Percentiles rank a stretch among this genome's conserved stretches.
These are phyloP conservation scores for Aspergillus cavernicola DNA, from an alignment of 495 filamentous ascomycete species.

Conservation along the genomic window DNA sequence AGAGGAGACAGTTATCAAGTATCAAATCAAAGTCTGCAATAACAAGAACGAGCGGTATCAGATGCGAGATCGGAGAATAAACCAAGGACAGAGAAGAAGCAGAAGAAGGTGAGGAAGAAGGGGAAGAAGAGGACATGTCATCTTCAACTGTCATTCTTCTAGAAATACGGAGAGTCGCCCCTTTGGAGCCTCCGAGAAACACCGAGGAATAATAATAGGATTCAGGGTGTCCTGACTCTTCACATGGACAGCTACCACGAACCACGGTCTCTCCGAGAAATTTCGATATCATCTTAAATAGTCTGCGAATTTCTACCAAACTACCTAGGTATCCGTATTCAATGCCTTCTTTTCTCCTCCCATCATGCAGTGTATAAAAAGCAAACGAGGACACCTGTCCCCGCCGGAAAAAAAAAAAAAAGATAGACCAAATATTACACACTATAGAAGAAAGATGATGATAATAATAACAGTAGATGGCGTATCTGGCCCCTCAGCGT, in stretches of 20 bases:
- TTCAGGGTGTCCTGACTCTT: conserved; percentile 6
- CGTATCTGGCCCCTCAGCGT: conserved; percentile 20
- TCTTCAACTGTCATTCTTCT: neutral
- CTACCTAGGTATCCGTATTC: neutral
- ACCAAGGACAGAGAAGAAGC: too few relatives aligned
- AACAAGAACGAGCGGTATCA: too few relatives aligned
- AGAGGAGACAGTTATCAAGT: too few relatives aligned
- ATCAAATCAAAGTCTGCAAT: too few relatives aligned
- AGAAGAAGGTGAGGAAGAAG: too few relatives aligned
- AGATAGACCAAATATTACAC: conserved; percentile 17
- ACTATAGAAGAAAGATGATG: conserved; percentile 21
- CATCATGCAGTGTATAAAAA: conserved; percentile 3
- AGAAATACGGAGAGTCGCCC: conserved; percentile 3
- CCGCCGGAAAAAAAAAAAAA: neutral
- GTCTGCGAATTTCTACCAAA: neutral
- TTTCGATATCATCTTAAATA: neutral
- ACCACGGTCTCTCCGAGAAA: conserved; percentile 4
- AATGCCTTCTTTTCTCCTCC: conserved; percentile 7
- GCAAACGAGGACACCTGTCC: conserved; percentile 9
- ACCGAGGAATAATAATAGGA: too few relatives aligned
- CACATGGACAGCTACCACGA: conserved; percentile 9
- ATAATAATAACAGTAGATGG: conserved; percentile 3
- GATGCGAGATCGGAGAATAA: neutral
- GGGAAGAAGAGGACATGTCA: conserved; percentile 4
- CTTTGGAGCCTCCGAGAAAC: conserved; percentile 14